phyloP scores from a whole-genome alignment of 495 filamentous ascomycete species.

The Articulospora tetracladia region DNA sequence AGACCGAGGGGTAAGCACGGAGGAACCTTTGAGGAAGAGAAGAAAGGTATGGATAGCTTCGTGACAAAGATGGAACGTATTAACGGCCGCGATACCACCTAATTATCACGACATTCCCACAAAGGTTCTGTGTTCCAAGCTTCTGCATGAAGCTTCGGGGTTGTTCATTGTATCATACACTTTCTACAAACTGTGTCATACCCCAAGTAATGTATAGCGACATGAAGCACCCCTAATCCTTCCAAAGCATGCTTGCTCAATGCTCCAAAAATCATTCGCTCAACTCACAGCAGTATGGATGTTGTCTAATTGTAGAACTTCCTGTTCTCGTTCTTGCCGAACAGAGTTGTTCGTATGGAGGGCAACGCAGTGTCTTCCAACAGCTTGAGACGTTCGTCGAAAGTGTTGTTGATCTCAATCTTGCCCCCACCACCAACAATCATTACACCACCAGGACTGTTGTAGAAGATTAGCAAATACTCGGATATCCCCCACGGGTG shows the following conservation, averaged over 20 bases:
- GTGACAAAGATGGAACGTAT: constrained; percentile 14
- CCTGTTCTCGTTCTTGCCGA: constrained; percentile 88
- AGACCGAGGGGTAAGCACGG: not conserved
- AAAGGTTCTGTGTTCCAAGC: too few species aligned
- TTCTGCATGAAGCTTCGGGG: not conserved
- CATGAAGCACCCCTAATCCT: constrained; percentile 4
- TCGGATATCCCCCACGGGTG: not conserved
- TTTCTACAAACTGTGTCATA: constrained; percentile 21
- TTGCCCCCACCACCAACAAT: constrained; percentile 83
- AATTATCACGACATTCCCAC: not conserved
- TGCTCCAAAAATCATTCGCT: constrained; percentile 4
- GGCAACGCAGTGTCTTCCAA: constrained; percentile 83
- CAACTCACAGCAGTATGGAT: not conserved
- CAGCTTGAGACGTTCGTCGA: constrained; percentile 84
- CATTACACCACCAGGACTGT: constrained; percentile 76
- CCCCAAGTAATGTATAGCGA: constrained; percentile 14
- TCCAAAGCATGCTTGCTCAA: not conserved
- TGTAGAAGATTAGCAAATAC: constrained; percentile 8
- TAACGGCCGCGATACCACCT: not conserved
- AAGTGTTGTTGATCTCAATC: constrained; percentile 98
- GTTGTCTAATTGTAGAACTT: constrained; percentile 80
- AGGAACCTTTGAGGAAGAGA: constrained; percentile 32
- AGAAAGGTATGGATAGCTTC: constrained; percentile 30
- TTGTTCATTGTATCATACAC: constrained; percentile 27
- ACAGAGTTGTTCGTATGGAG: constrained; percentile 76